Percentiles rank a stretch among this genome's conserved stretches.
These are phyloP conservation scores for Phytophthora ohioensis DNA, from an alignment of 352 stramenopile species.

Conservation along the genomic window DNA sequence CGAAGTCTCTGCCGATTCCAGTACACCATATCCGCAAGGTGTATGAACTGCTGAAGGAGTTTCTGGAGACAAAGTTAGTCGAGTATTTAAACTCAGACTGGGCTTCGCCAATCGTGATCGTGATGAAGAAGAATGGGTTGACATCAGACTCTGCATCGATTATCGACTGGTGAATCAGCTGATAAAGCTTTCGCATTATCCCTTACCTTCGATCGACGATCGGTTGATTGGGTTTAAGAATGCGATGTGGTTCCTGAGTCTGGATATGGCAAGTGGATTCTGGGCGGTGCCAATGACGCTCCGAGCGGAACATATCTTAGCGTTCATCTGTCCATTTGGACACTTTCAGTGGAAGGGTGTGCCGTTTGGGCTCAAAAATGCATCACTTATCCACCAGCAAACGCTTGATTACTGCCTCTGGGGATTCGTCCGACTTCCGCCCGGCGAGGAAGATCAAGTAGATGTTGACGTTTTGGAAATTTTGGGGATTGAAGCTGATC, in stretches of 20 bases:
- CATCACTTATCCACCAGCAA: no score
- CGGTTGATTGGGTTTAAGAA: no score
- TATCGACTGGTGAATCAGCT: not conserved
- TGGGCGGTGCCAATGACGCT: not conserved
- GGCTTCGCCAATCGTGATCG: slow-evolving; percentile 5
- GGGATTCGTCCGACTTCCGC: not conserved
- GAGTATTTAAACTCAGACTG: slow-evolving; percentile 3
- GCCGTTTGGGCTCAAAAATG: not conserved
- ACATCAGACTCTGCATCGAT: not conserved
- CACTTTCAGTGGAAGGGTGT: not conserved
- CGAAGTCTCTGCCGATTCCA: not conserved
- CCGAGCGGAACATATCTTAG: not conserved
- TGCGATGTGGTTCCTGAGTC: no score
- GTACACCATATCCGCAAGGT: not conserved
- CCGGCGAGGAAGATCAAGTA: not conserved
- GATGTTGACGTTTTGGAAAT: not conserved
- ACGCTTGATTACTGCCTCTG: not conserved
- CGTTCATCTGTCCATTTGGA: not conserved
- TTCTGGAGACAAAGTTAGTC: not conserved
- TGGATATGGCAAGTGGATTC: not conserved
- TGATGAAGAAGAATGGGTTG: slow-evolving; percentile 5
- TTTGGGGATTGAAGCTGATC: not conserved
- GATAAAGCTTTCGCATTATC: no score
- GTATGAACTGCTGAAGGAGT: slow-evolving; percentile 10
- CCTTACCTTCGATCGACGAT: no score